Base-by-base conservation (phyloP, 2,329 filamentous ascomycete genomes). In the Xylaria sp. region DNA sequence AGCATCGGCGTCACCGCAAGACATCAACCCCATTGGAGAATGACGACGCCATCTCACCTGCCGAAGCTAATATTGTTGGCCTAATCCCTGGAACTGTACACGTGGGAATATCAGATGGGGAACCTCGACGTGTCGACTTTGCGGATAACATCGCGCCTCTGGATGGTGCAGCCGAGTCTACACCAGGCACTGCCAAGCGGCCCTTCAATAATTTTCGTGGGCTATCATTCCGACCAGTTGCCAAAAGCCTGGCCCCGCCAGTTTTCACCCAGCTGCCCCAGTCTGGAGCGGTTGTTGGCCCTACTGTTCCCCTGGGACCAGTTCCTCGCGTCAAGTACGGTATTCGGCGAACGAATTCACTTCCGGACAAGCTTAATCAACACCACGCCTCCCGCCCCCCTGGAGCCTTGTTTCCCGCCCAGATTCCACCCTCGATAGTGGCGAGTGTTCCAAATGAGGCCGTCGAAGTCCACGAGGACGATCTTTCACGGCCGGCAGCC, bases 271-370 rank as follows among this genome's bases (percentile, higher is more conserved):
- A 86, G 67, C 81, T 82, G 5, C 76, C 80, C 1, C 80, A 81
- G 21, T 21, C 71, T 1, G 67, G 73, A 3, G 71, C 66, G 0
- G 29, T 73, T 1, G 72, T 78, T 13, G 66, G 78, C 6, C 75
- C 76, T 4, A 74, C 78, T 9, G 76, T 76, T 3, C 75, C 82
- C 3, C 70, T 80, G 9, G 84, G 86, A 2, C 82, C 84, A 12
- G 83, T 88, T 51, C 87, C 88, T 5, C 84, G 86, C 35, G 85
- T 90, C 66, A 84, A 86, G 50, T 87, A 88, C 72, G 87, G 88
- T n/a, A 88, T 93, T 62, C 90, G 91, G 65, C 87, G 92, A 63
- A 92, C 92, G 23, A 93, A 88, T 77, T 94, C 92, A 0, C 84
- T 94, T 2, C 92, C 92, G 0, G 91, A 91, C 74, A 87, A 90